These are phyloP conservation scores for Gonapodya sp. DNA, from an alignment of 192 early-diverging fungal species.

Conservation along the genomic window DNA sequence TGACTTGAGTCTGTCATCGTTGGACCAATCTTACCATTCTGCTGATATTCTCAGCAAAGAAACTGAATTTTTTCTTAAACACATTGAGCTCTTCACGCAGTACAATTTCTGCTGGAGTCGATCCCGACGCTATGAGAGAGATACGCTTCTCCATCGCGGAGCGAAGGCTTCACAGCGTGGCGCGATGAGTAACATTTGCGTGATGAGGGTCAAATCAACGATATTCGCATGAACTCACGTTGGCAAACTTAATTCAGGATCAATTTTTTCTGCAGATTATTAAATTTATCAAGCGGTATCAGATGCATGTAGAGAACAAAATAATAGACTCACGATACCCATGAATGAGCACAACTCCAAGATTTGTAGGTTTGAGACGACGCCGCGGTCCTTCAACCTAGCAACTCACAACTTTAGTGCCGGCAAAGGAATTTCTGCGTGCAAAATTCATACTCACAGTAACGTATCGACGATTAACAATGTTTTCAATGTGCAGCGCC, in stretches of 20 bases:
- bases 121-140: slow-evolving; percentile 32
- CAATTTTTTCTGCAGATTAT: slow-evolving; percentile 33
- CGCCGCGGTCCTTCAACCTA: slow-evolving; percentile 26
- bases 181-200: background rate
- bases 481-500: slow-evolving; percentile 41
- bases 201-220: background rate
- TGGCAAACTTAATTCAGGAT: slow-evolving; percentile 31
- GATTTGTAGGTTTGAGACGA: slow-evolving; percentile 34
- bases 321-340: slow-evolving; percentile 20
- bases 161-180: slow-evolving; percentile 21
- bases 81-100: slow-evolving; percentile 27
- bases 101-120: slow-evolving; percentile 23
- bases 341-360: slow-evolving; percentile 42
- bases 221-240: slow-evolving; percentile 14
- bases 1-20: background rate
- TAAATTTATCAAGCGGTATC: background rate
- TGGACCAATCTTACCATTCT: background rate
- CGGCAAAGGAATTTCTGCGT: no score
- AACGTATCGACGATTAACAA: slow-evolving; percentile 40
- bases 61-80: slow-evolving; percentile 32
- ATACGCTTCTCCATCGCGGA: slow-evolving; percentile 39
- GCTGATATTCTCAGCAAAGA: slow-evolving; percentile 18
- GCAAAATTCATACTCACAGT: no score
- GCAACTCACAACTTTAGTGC: no score
- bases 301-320: background rate